A percentile compares a stretch with the other conserved stretches of the same genome.
Evolutionary conservation across 768 basidiomycete genomes (phyloP).

Genomic region (Lepiota subincarnata): DNA sequence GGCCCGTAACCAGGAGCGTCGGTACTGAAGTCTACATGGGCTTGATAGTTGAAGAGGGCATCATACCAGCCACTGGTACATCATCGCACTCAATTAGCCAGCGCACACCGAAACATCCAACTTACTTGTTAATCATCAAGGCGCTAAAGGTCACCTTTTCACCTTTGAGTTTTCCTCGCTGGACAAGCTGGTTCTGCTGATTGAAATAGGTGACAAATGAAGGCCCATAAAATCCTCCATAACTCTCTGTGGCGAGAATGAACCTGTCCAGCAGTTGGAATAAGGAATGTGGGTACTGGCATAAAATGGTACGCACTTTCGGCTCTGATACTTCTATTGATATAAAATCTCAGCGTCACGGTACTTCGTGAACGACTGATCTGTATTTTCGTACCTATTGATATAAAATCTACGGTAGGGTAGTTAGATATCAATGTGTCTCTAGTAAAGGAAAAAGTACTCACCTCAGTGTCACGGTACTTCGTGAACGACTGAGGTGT

Average conservation of each 20-base stretch:
- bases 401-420: too few species aligned
- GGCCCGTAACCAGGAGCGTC: constrained; percentile 66
- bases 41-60: constrained; percentile 57
- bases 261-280: constrained; percentile 16
- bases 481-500: too few species aligned
- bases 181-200: constrained; percentile 53
- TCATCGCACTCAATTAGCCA: neutral
- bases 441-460: too few species aligned
- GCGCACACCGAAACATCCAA: neutral
- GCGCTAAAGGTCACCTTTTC: constrained; percentile 52
- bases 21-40: constrained; percentile 56
- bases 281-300: constrained; percentile 32
- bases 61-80: constrained; percentile 57
- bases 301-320: constrained; percentile 55
- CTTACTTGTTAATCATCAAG: constrained; percentile 58
- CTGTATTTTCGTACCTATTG: too few species aligned
- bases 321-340: constrained; percentile 41
- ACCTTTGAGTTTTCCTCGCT: constrained; percentile 38
- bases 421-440: too few species aligned
- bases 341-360: too few species aligned
- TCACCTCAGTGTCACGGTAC: too few species aligned
- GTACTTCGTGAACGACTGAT: too few species aligned
- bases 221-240: constrained; percentile 70
- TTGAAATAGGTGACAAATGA: constrained; percentile 61
- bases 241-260: constrained; percentile 33